Base-by-base conservation (phyloP, 208 protist genomes). In the Crithidia brevicula region DNA sequence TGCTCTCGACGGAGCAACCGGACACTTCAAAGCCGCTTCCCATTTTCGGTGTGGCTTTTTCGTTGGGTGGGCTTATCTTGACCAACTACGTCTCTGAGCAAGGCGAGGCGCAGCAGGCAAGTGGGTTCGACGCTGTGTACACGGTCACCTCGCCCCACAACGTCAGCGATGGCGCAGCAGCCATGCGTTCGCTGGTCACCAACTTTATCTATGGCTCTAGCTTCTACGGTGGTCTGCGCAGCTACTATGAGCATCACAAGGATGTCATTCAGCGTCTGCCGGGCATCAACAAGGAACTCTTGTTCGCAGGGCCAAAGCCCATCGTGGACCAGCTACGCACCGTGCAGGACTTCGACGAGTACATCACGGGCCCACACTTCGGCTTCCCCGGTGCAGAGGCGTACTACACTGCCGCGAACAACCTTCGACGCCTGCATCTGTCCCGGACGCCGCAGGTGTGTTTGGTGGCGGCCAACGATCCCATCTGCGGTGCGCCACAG, bases 51-150 rank as follows among this genome's bases (percentile, higher is more conserved):
- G 7, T 91, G 22, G 85, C 58, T 25, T 91, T 94, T 58, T 87
- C 83, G 6, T 56, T 91, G 16, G 88, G 88, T 23, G 88, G 88
- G 3, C 27, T 83, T 3, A 82, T 91, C 36, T 25, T 91, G 43
- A 74, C 81, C 7, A 84, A 89, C 40, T 94, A 88, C 51, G 43
- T 81, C 3, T 78, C 73, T 6, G 85, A 94, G 69, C 64, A 91
- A 33, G 86, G 83, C 6, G 38, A 53, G 54, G 53, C 36, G 15
- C n/a, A 61, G n/a, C 16, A 16, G 43, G 13, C 25, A 9, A 64
- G 50, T 20, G 66, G 71, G 11, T 52, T 91, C 16, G 71, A 74
- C 4, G 82, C 72, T 3, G 76, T 66, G n/a, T 74, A 84, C 49
- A 77, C 77, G 1, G 59, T 93, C 18, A 82, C 30, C 31, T 62